Base-by-base conservation (phyloP, 1,139 yeast genomes). In the Kodamaea plutei region DNA sequence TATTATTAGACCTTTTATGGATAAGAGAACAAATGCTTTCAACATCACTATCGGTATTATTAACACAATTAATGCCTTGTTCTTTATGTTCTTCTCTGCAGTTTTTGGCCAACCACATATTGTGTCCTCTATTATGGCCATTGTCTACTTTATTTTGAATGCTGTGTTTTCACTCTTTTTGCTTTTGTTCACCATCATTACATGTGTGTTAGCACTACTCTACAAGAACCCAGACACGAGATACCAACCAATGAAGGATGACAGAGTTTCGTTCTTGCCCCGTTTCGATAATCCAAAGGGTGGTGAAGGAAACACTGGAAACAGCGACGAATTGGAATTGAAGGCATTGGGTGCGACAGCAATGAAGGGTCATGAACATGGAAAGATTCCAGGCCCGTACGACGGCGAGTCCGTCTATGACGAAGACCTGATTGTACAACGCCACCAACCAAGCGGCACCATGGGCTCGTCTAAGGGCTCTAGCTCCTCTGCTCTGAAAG, bases 211-310 rank as follows among this genome's bases (percentile, higher is more conserved):
- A 56, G 96, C 96, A 0, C 60, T 89, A 45, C 50, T 89, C 20
- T 82, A 85, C 57, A 87, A 83, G 66, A 88, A 91, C 56, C 98
- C 98, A 35, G 98, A 91, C 59, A 79, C 93, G 10, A 74, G 96
- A 47, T 91, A 91, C 64, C 93, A 88, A 66, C 96, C 96, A 45
- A 85, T 91, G 87, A 83, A 84, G 48, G 98, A 91, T 56, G 98
- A 91, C 53, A 79, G 98, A 57, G 93, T 85, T 34, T 84, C 96
- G 14, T 91, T 91, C 58, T 74, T 79, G 46, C 79, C 79, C 19
- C 69, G 78, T 42, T 61, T 66, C 43, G 82, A 79, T 41, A 77
- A 80, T 43, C n/a, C n/a, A n/a, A 66, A 70, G 44, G 48, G 37
- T 4, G 59, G 52, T 41, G 47, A 58, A 33, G 33, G 29, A 14